Evolutionary conservation across 768 basidiomycete genomes (phyloP), one percentile per base, ranked within the genome.

Genomic region (Boletus reticulatus): DNA sequence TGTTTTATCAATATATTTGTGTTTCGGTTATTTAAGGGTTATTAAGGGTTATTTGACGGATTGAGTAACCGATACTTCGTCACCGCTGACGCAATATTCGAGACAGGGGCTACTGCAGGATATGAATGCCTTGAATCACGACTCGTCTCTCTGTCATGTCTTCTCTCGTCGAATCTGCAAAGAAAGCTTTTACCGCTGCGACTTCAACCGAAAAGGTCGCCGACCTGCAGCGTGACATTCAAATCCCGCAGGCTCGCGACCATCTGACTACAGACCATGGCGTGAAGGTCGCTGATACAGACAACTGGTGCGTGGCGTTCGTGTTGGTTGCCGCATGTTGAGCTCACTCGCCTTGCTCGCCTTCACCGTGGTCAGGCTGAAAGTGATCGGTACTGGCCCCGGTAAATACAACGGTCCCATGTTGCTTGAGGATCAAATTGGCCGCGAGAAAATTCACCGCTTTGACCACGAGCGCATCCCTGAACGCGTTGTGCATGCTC

Each of bases 401-500:
- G 80, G 77, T 32, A 60, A 71, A 24, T 71, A 73, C 38, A 75
- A 76, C 3, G 94, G 92, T 0, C 88, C 92, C 1, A 81, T 82
- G 24, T 75, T 92, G 9, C 78, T 95, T n/a, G 89, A 91, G 64
- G 88, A 90, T 65, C 84, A 88, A 55, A 79, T 88, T 59, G 80
- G 79, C 6, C 81, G 87, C 60, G 85, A 88, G 74, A 90, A 91
- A 71, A 82, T 92, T 31, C 81, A 82, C 50, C 80, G 85, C 14
- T 94, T 92, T 63, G 91, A 93, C 66, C 91, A 92, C 64, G 92
- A 94, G 68, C 87, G 91, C 39, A 94, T 94, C 51, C 92, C 93
- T 0, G 92, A 92, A 75, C 88, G 90, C 43, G 84, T 87, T 11
- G 86, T 87, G 9, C 79, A 80, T 65, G 85, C 88, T 44, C 83